Evolutionary conservation across 1,139 yeast species (phyloP), one percentile per base, ranked within the genome.

Genomic region (Pichia sp.): DNA sequence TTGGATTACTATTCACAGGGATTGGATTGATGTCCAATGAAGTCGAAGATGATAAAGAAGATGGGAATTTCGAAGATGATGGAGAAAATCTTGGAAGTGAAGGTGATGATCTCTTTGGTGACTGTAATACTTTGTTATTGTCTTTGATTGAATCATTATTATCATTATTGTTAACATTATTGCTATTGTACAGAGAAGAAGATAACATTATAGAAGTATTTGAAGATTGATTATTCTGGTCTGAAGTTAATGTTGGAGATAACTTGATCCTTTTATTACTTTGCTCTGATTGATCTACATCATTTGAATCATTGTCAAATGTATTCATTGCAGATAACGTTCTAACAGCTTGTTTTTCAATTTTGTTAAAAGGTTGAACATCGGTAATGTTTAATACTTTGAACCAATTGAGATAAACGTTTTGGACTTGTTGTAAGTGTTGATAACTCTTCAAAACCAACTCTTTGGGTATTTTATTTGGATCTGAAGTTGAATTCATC

Each of bases 381-480:
- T 38, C 34, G 8, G 21, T 20, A 12, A 38, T 38, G 19, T 38
- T 34, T 18, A 36, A 34, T 11, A 38, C 38, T 20, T 38, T 44
- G 1, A 34, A 5, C 48, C 48, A 45, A 4, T n/a, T 20, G 12
- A n/a, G 5, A 30, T 45, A 45, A 10, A 34, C 22, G 24, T 7
- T 28, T 11, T 42, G 38, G 8, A 45, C n/a, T 14, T 38, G 32
- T 22, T 19, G 33, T 30, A 42, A 17, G n/a, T 17, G 21, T 6
- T 42, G 18, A 20, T 12, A 34, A 2, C 48, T 42, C 17, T 34
- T 14, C 6, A 34, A 21, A 18, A 42, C 2, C 7, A 34, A 35
- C 15, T 45, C 38, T 18, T 36, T 45, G n/a, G 44, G 34, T 9
- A 33, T 15, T n/a, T 38, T 38, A 31, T 19, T 18, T 18, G n/a